Conservation (phyloP, 176 grass and related monocot species). For the Sorghum bicolor region DNA sequence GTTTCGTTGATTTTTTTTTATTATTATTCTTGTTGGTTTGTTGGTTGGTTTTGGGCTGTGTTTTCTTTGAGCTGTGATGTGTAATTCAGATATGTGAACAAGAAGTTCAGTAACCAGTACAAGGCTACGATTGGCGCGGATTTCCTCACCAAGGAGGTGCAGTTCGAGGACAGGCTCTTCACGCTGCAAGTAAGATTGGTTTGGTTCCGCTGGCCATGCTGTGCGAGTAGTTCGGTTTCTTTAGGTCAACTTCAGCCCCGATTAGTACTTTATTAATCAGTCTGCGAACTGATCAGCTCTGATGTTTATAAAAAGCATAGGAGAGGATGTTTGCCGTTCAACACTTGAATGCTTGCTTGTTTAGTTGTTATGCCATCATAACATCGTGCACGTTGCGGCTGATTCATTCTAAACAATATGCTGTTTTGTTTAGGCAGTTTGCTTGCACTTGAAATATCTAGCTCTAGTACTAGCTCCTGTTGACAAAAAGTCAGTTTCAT, state of each 20-base stretch:
- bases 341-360: not conserved
- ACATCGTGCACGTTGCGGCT: not conserved
- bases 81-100: constrained; percentile 91
- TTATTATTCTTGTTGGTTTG: not conserved
- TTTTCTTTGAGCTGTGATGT: constrained; percentile 45
- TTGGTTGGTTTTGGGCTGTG: not conserved
- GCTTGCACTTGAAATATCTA: not conserved
- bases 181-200: constrained; percentile 64
- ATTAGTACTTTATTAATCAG: not conserved
- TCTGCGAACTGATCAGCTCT: not conserved
- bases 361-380: not conserved
- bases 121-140: constrained; percentile 97
- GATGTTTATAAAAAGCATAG: not conserved
- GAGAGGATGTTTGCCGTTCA: not conserved
- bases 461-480: not conserved
- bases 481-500: not conserved
- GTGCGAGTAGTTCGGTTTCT: not conserved
- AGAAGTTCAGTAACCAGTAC: constrained; percentile 98
- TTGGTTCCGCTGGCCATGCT: not conserved
- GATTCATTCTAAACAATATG: not conserved
- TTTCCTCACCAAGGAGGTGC: constrained; percentile 98
- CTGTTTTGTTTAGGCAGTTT: not conserved
- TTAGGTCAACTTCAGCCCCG: not conserved
- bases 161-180: constrained; percentile 88
- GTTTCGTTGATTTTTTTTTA: not conserved